Percentiles rank a stretch among this genome's conserved stretches.
Conservation (phyloP, 129 eudicot species). For the Tagetes patula region DNA sequence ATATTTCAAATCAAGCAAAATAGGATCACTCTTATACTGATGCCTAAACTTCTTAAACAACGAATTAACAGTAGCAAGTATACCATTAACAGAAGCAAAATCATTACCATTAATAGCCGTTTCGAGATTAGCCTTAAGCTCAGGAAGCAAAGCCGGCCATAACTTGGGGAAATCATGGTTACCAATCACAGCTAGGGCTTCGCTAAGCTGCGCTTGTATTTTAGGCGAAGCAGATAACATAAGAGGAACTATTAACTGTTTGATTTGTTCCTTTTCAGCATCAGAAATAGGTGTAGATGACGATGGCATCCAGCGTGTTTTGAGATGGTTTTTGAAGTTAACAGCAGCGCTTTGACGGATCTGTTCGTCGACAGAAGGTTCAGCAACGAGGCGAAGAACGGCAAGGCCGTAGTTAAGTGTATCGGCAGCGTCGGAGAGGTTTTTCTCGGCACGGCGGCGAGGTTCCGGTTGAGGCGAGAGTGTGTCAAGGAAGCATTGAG, state of each 20-base stretch:
- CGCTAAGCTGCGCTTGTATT: conserved; percentile 84
- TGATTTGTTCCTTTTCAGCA: conserved; percentile 77
- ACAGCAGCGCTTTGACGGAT: conserved; percentile 86
- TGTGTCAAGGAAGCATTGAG: conserved; percentile 62
- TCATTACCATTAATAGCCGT: conserved; percentile 28
- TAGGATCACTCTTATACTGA: conserved; percentile 58
- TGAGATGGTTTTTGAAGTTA: conserved; percentile 82
- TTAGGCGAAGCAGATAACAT: conserved; percentile 58
- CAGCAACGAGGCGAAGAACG: conserved; percentile 78
- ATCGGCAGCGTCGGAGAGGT: conserved; percentile 65
- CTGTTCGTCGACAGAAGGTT: conserved; percentile 63
- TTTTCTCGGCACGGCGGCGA: conserved; percentile 74
- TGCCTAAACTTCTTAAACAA: conserved; percentile 79
- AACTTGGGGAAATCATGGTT: conserved; percentile 81
- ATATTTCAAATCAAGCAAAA: conserved; percentile 67
- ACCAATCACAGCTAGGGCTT: conserved; percentile 77
- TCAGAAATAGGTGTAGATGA: conserved; percentile 45
- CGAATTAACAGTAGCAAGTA: conserved; percentile 67
- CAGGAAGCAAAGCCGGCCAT: conserved; percentile 80
- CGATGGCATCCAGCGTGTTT: conserved; percentile 53
- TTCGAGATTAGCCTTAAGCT: conserved; percentile 51
- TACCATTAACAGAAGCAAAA: conserved; percentile 39
- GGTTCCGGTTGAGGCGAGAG: conserved; percentile 81
- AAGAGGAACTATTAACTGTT: conserved; percentile 64
- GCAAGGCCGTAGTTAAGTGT: conserved; percentile 72